Base-by-base conservation (phyloP, 2,329 filamentous ascomycete species). In the Penicillium thymicola region DNA sequence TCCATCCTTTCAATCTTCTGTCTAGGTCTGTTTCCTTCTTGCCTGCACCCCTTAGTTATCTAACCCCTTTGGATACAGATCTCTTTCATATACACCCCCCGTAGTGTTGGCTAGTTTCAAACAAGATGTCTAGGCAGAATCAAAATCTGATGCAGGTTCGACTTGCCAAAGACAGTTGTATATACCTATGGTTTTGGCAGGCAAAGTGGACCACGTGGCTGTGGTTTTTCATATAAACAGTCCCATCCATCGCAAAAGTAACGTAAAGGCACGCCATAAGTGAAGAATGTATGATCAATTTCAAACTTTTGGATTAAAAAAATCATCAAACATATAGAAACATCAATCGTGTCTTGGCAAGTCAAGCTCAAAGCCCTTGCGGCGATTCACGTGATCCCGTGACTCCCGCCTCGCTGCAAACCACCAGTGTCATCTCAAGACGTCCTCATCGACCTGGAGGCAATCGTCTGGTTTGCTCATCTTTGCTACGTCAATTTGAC, bases 321-420 rank as follows among this genome's bases (percentile, higher is more conserved):
- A 46, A 7, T 2, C 13, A 9, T 16, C 30, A 25, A 46, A 34
- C 30, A 13, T 7, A 36, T 25, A 46, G 44, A 11, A 21, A 34
- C 28, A 37, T 36, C 23, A 6, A 28, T 18, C 8, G 34, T 30
- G 51, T 40, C 52, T 55, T 55, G 52, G 52, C 52, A 55, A 40
- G 14, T 41, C 36, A 50, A 50, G 37, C 45, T 54, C 44, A 55
- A 36, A 54, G n/a, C 51, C 51, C 51, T 40, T 54, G 51, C 51
- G 51, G 52, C 38, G 45, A 55, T 43, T 41, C 57, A 60, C 55
- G 56, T 48, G 34, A 60, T 44, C 27, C 18, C 52, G 49, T 60
- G 58, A 72, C 70, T 72, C 68, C 70, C 70, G 72, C 71, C 70
- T 74, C 65, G 70, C 72, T 70, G 71, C 72, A 74, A 75, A 73